These are phyloP conservation scores for Nicotiana undulata DNA, from an alignment of 257 asterid species.

Conservation along the genomic window DNA sequence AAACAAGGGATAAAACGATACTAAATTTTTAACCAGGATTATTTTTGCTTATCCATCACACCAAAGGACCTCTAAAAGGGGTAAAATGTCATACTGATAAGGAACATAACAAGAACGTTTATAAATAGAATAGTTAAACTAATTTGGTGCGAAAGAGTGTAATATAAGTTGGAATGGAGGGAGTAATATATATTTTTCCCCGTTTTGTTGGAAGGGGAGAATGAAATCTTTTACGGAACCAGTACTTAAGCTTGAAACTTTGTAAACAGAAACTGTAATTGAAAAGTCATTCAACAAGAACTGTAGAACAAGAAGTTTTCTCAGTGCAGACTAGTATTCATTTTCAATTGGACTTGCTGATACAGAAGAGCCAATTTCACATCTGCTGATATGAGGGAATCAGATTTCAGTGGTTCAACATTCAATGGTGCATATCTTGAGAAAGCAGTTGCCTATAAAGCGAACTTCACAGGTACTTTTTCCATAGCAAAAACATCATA, in stretches of 20 bases:
- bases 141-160: not conserved
- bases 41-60: too few species aligned
- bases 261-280: not conserved
- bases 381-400: conserved; percentile 95
- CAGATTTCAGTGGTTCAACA: conserved; percentile 89
- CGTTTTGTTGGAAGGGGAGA: not conserved
- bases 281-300: conserved; percentile 1
- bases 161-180: not conserved
- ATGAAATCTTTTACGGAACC: not conserved
- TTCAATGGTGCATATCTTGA: conserved; percentile 95
- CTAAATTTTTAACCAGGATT: too few species aligned
- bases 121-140: too few species aligned
- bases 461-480: conserved; percentile 65
- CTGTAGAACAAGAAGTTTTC: conserved; percentile 6
- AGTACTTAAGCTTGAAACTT: not conserved
- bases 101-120: not conserved
- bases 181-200: not conserved
- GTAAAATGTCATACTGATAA: not conserved
- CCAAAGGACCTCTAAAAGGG: too few species aligned
- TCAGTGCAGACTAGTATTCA: conserved; percentile 25
- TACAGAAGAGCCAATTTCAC: conserved; percentile 98
- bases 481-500: not conserved
- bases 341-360: conserved; percentile 32
- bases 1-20: too few species aligned
- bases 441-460: conserved; percentile 89